Base-by-base conservation (phyloP, 2,329 filamentous ascomycete genomes). In the Fusarium phyllophilum region DNA sequence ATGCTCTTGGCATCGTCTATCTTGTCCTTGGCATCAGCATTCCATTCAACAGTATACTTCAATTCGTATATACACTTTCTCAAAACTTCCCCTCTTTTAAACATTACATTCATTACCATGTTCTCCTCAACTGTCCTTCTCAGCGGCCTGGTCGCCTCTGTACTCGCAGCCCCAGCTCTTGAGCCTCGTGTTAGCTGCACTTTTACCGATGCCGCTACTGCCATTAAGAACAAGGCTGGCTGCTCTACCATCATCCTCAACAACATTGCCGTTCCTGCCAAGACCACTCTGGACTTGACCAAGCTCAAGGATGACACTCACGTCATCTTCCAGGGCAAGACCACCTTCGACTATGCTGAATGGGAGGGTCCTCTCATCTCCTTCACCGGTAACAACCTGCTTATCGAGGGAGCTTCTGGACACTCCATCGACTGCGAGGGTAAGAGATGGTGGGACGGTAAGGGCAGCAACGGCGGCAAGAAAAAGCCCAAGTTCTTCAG, bases 331-430 rank as follows among this genome's bases (percentile, higher is more conserved):
- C 81, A 89, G 65, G 92, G 91, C 48, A 88, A 85, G 20, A 93
- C 91, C n/a, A 89, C 88, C 61, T 93, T 91, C 77, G 91, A 85
- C 26, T 92, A 92, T 82, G 84, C 89, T 71, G 88, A 91, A 76
- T 93, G 91, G 91, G 79, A 80, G 4, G 91, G 91, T 0, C 91
- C 91, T 49, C 84, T 93, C 20, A 85, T 93, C 75, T 86, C 86
- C 34, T 84, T 93, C 70, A 87, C 87, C 3, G 91, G 91, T 45
- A 87, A 81, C 41, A 83, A 84, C 70, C 85, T 92, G 74, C 85
- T 84, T 34, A 84, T 92, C 44, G 83, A 83, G 14, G 88, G 88
- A 52, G 86, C 86, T 29, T 74, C 82, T 3, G 90, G 72, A 12
- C 70, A 74, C 84, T 84, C 68, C 24, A 85, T 92, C 58, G 84